Evolutionary conservation across 148 eudicot species (phyloP).

Genomic region (Cornus suecica): DNA sequence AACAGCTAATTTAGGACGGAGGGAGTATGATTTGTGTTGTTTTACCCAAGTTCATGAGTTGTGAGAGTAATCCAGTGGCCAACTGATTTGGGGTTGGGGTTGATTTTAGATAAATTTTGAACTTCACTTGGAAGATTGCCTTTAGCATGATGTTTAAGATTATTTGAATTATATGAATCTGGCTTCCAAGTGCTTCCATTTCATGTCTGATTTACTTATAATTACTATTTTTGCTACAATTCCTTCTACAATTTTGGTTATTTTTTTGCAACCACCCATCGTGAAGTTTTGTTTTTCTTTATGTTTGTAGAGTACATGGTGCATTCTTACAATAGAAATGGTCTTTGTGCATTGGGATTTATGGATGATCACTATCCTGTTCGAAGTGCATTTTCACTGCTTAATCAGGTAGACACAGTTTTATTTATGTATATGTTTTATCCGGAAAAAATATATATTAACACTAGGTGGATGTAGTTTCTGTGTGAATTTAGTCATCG

Average conservation of each 20-base stretch:
- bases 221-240: too few relatives aligned
- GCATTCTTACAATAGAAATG: conserved; percentile 84
- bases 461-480: not conserved
- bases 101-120: not conserved
- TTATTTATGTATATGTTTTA: not conserved
- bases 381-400: conserved; percentile 76
- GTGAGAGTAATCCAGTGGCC: not conserved
- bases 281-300: not conserved
- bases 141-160: not conserved
- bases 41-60: too few relatives aligned
- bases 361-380: conserved; percentile 99
- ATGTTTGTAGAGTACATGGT: conserved; percentile 79
- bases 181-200: not conserved
- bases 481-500: not conserved
- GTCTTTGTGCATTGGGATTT: conserved; percentile 82
- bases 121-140: not conserved
- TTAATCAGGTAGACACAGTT: conserved; percentile 46
- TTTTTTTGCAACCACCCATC: not conserved
- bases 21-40: too few relatives aligned
- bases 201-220: not conserved
- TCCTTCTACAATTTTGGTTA: not conserved
- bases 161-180: not conserved
- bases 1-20: too few relatives aligned
- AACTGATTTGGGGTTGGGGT: not conserved
- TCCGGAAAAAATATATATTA: not conserved